Conservation (phyloP, 108 stramenopile species). For the Nitzschia sp. region DNA sequence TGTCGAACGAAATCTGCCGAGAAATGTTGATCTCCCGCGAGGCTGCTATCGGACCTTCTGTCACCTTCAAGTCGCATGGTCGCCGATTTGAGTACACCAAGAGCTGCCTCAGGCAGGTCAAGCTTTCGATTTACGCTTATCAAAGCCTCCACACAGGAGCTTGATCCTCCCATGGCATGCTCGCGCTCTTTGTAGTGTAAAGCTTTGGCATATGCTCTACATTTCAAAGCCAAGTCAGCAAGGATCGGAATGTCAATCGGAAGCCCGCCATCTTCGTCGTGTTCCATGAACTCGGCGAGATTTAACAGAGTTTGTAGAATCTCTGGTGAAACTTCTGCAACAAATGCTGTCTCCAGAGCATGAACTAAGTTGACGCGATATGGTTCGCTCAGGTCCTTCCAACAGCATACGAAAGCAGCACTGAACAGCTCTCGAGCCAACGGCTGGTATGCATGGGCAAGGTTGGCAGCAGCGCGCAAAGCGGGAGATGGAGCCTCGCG, state of each 20-base stretch:
- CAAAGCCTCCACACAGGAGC: constrained; percentile 87
- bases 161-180: constrained; percentile 57
- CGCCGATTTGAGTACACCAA: constrained; percentile 93
- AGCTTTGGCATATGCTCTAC: constrained; percentile 97
- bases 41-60: background rate
- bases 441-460: constrained; percentile 95
- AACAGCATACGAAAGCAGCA: constrained; percentile 97
- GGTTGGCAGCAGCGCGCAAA: constrained; percentile 85
- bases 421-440: constrained; percentile 95
- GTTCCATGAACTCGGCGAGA: constrained; percentile 98
- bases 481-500: constrained; percentile 96
- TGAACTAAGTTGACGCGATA: constrained; percentile 78
- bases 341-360: constrained; percentile 86
- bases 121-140: constrained; percentile 98
- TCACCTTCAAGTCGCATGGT: constrained; percentile 61
- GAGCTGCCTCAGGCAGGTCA: constrained; percentile 94
- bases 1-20: constrained; percentile 26
- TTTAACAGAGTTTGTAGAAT: constrained; percentile 94
- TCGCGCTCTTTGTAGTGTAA: constrained; percentile 95
- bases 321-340: constrained; percentile 88
- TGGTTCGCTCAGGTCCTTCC: constrained; percentile 82
- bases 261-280: constrained; percentile 84
- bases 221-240: constrained; percentile 91
- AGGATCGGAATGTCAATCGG: constrained; percentile 93
- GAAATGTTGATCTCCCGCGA: constrained; percentile 5